Base-by-base conservation (phyloP, 768 basidiomycete species). In the Mycena galericulata region DNA sequence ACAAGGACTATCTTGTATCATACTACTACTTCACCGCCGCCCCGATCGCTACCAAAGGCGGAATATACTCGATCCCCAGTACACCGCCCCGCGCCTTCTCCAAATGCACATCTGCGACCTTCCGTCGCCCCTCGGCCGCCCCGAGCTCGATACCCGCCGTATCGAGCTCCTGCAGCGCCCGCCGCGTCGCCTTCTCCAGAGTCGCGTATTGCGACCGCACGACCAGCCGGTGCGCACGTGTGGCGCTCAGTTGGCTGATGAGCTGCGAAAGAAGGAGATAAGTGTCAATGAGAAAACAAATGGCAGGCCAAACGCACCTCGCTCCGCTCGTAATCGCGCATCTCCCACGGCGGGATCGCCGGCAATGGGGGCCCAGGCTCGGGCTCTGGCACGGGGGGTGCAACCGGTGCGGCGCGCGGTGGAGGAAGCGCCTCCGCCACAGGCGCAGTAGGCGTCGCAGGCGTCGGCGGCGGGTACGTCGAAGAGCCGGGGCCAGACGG, bases 101-200 rank as follows among this genome's bases (percentile, higher is more conserved):
- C 64, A 90, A 77, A 69, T 90, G 90, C 69, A 72, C 71, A 62
- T 87, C 87, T 26, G 90, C 88, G 22, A 88, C 80, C 70, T 82
- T 85, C 60, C 90, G 85, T 59, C 90, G 85, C 59, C 80, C 79
- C 80, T 89, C 88, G 20, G 88, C 88, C 41, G 84, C 84, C 61
- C 84, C 84, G 63, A 92, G 75, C 65, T 94, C 92, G 40, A 92
- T 80, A 41, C 79, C 80, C 34, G 89, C 81, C 73, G 88, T 78
- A 24, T 91, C 89, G 12, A 91, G 77, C 71, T 93, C 92, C 53
- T 89, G 87, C 45, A 88, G 74, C 20, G 89, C 89, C 20, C 87
- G 83, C 29, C 83, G 84, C 20, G 81, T 77, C 4, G 74, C 80
- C 73, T 82, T 84, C n/a, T 74, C 72, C 20, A 82, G 74, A 20